Evolutionary conservation across 2,329 filamentous ascomycete species (phyloP), one percentile per base, ranked within the genome.

Genomic region (Ceratocystis alfenasii): DNA sequence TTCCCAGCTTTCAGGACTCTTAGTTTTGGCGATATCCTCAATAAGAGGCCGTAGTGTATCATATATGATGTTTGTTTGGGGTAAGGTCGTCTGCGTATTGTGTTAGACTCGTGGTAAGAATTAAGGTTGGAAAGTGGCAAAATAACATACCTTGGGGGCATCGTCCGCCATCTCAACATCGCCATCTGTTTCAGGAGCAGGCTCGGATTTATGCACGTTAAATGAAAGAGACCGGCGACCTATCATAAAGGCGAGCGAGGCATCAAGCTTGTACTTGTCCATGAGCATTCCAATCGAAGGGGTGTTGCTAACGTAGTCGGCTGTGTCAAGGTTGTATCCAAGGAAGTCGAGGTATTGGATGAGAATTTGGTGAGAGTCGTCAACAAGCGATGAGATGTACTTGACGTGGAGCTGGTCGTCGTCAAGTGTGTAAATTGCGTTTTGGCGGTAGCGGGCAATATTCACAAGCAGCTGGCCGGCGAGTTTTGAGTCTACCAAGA

Each of bases 271-370:
- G 71, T 88, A 96, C 0, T 91, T 85, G 5, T 79, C 79, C 72
- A 97, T 87, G 46, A 99, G 80, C 25, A 83, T 80, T 3, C 85
- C 78, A 53, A 96, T 83, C 36, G 85, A 83, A 0, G 94, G 94
- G 5, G 97, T 86, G 20, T 88, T 81, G 1, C 79, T 77, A 71
- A 95, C 88, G 68, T 96, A 97, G 22, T 92, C 84, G 46, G 87
- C 83, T 0, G 85, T 79, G 0, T 86, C 81, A 36, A 96, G 76
- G 71, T 91, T 95, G 73, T 84, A 89, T 72, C 88, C 88, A 41
- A 99, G 81, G 5, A 96, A 82, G 71, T 97, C 94, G 20, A 97
- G 80, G 72, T 95, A 99, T 72, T 96, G 92, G 28, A 85, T 83
- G 28, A 97, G 81, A 7, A 92, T 87, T 68, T 89, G 84, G 70